Percentiles rank a stretch among this genome's conserved stretches.
Conservation (phyloP, 805 yeast species). For the Blastobotrys terrestris region DNA sequence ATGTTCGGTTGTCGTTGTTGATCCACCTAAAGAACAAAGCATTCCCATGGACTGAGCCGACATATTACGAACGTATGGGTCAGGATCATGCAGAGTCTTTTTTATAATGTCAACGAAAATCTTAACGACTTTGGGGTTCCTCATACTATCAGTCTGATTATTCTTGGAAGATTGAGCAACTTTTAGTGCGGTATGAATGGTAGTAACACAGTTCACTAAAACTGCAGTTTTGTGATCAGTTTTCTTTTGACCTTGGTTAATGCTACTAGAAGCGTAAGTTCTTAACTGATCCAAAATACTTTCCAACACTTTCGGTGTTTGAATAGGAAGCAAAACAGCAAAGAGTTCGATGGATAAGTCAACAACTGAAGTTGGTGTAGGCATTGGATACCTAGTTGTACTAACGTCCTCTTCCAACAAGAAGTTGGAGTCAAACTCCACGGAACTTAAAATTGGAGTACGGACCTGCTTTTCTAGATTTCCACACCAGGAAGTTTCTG, state of each 20-base stretch:
- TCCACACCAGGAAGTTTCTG: constrained; percentile 15
- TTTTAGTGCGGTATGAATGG: constrained; percentile 48
- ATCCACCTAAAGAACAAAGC: constrained; percentile 30
- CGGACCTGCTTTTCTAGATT: constrained; percentile 18
- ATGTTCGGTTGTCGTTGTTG: constrained; percentile 33
- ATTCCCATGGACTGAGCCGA: constrained; percentile 58
- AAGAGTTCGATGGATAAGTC: constrained; percentile 77
- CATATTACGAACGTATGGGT: constrained; percentile 38
- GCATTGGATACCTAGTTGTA: constrained; percentile 16
- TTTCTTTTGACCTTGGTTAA: constrained; percentile 7
- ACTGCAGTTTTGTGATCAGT: constrained; percentile 41
- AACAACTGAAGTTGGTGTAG: constrained; percentile 46
- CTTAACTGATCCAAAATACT: constrained; percentile 81
- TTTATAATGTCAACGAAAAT: constrained; percentile 48
- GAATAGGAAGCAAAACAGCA: constrained; percentile 58
- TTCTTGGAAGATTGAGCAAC: constrained; percentile 11
- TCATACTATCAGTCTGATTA: constrained; percentile 25
- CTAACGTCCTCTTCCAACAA: constrained; percentile 9
- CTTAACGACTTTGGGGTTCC: constrained; percentile 34
- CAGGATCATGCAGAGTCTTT: constrained; percentile 35
- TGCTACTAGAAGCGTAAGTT: constrained; percentile 34
- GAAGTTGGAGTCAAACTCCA: constrained; percentile 23
- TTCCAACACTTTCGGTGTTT: constrained; percentile 74
- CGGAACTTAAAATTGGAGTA: constrained; percentile 22
- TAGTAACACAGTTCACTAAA: constrained; percentile 54